Conservation (phyloP, 768 basidiomycete genomes). For the Bullera alba region DNA sequence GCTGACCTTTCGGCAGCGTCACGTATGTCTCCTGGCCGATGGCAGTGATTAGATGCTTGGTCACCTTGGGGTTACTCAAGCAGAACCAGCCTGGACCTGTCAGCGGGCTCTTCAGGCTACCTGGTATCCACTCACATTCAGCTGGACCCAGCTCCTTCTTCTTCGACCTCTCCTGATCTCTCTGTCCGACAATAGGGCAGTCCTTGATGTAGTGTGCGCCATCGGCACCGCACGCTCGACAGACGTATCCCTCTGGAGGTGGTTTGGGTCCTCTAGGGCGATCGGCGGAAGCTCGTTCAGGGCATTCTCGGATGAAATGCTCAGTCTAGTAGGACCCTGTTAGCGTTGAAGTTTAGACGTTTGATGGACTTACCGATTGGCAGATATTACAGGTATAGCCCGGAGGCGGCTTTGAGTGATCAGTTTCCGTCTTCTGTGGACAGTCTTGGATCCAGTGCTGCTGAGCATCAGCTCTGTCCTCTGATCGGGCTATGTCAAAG, state of each 20-base stretch:
- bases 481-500: background rate
- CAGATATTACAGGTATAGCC: conserved; percentile 86
- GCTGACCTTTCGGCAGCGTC: conserved; percentile 92
- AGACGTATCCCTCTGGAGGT: conserved; percentile 56
- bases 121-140: conserved; percentile 58
- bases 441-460: conserved; percentile 47
- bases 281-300: conserved; percentile 52
- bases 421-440: conserved; percentile 28
- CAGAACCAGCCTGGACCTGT: conserved; percentile 80
- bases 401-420: conserved; percentile 59
- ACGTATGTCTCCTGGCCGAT: conserved; percentile 92
- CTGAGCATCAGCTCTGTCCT: conserved; percentile 9
- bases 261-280: conserved; percentile 13
- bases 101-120: conserved; percentile 4
- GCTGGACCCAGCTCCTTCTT: conserved; percentile 53
- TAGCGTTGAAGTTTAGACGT: background rate
- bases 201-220: conserved; percentile 73
- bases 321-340: conserved; percentile 54
- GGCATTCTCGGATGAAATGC: conserved; percentile 84
- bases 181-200: conserved; percentile 62
- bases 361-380: conserved; percentile 52
- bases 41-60: conserved; percentile 90
- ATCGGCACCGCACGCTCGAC: conserved; percentile 82
- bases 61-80: conserved; percentile 84
- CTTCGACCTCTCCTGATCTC: conserved; percentile 48